Evolutionary conservation across 2,329 filamentous ascomycete species (phyloP), one percentile per base, ranked within the genome.

Genomic region (Xylariales sp.): DNA sequence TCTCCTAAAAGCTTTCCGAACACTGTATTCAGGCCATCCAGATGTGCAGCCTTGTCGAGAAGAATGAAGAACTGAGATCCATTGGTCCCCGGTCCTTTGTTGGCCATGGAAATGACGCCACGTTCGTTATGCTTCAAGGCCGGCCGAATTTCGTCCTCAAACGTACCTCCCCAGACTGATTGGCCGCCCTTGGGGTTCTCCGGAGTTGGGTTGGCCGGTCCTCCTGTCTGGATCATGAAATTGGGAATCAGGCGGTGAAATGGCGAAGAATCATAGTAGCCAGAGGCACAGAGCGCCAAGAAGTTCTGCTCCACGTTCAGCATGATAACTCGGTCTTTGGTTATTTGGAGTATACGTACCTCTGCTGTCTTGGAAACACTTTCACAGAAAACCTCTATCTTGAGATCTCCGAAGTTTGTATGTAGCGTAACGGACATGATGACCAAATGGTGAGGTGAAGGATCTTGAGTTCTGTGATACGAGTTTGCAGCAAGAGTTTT

Each of bases 301-400:
- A 94, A 94, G 70, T 94, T 94, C 82, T 88, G 60, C n/a, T 36
- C 27, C 21, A 19, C 10, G 25, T 32, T 24, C 28, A 21, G 43
- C 45, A 34, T 33, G 14, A 19, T 4, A 45, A 29, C 37, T 24
- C 8, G 20, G 10, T 25, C 28, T 11, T 15, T 31, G 10, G 32
- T 5, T 20, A 32, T 31, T 15, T 16, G 21, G 24, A 25, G 27
- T 38, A 20, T 20, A 53, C 68, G 42, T 68, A 84, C 84, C 69
- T 95, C 87, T 48, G 89, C 85, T 1, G 93, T 95, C 63, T 91
- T 90, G 48, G 93, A 93, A 22, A 95, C 88, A 53, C 86, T 84
- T 63, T 96, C 88, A 70, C 91, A 97, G 69, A 96, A 97, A 51
- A 98, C 73, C 65, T 97, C 93, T 55, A 97, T 79, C 69, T 97